Percentiles rank a stretch among this genome's conserved stretches.
Evolutionary conservation across 768 basidiomycete genomes (phyloP).

Genomic region (Phanerodontia chrysosporium): DNA sequence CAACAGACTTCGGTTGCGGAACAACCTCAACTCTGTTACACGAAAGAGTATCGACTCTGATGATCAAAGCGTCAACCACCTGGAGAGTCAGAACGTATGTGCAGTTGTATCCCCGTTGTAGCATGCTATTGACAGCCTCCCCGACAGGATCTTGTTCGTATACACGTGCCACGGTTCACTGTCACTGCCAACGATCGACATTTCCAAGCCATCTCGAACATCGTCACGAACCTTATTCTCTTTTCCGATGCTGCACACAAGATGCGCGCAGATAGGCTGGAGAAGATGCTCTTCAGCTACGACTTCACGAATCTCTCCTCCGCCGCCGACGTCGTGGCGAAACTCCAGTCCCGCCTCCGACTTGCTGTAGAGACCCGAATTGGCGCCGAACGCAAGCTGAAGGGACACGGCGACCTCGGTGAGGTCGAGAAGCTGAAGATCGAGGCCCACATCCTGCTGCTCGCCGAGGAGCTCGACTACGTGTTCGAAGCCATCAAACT

Average conservation of each 20-base stretch:
- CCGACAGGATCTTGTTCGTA: conserved; percentile 70
- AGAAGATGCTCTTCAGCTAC: conserved; percentile 81
- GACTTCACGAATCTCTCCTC: conserved; percentile 78
- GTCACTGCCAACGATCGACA: conserved; percentile 81
- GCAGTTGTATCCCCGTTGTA: no score
- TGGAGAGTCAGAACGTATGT: conserved; percentile 62
- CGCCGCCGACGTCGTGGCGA: conserved; percentile 65
- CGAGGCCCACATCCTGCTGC: conserved; percentile 65
- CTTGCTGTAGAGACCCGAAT: conserved; percentile 51
- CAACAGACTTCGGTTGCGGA: conserved; percentile 83
- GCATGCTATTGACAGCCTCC: neutral
- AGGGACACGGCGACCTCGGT: conserved; percentile 40
- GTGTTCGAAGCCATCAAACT: conserved; percentile 85
- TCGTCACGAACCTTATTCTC: conserved; percentile 83
- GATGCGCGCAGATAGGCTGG: conserved; percentile 69
- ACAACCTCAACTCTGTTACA: conserved; percentile 55
- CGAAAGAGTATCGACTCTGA: conserved; percentile 31
- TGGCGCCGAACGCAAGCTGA: conserved; percentile 34
- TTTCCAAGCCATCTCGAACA: conserved; percentile 80
- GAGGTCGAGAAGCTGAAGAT: conserved; percentile 59
- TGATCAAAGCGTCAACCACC: conserved; percentile 38
- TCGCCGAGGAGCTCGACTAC: conserved; percentile 75
- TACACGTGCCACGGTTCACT: conserved; percentile 83
- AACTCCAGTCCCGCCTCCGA: conserved; percentile 71
- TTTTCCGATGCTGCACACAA: conserved; percentile 87